phyloP scores from a whole-genome alignment of 1,284 basidiomycete species.

The Apiotrichum montevideense region DNA sequence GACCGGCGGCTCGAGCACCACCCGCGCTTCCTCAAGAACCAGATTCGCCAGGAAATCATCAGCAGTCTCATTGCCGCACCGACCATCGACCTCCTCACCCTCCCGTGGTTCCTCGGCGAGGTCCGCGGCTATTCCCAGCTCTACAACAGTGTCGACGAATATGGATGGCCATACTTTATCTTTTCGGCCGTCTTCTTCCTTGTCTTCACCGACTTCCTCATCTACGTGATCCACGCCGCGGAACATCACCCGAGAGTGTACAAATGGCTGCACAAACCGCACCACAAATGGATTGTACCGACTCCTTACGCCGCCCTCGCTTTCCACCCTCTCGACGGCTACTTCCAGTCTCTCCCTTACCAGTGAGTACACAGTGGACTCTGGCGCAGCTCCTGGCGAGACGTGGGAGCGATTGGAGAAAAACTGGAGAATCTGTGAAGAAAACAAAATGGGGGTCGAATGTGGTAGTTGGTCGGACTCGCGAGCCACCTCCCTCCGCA shows the following conservation, averaged over 20 bases:
- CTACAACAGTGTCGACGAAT: constrained; percentile 69
- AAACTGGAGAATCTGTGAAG: too few relatives aligned
- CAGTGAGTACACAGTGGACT: constrained; percentile 50
- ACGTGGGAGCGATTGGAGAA: too few relatives aligned
- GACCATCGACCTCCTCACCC: constrained; percentile 67
- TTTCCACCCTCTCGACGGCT: constrained; percentile 95
- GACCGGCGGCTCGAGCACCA: constrained; percentile 95
- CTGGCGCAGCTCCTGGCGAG: too few relatives aligned
- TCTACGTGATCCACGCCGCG: constrained; percentile 90
- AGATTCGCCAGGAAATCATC: constrained; percentile 77
- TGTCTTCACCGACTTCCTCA: constrained; percentile 81
- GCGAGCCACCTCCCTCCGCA: too few relatives aligned
- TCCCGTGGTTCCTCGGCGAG: constrained; percentile 92
- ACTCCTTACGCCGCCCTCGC: constrained; percentile 96
- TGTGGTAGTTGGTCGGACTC: too few relatives aligned
- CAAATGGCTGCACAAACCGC: constrained; percentile 89
- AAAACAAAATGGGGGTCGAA: too few relatives aligned
- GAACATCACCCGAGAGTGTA: constrained; percentile 83
- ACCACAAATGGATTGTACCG: constrained; percentile 98
- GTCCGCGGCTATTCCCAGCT: constrained; percentile 77
- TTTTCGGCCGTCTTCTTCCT: constrained; percentile 59
- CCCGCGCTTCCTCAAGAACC: constrained; percentile 81
- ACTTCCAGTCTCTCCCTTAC: constrained; percentile 87
- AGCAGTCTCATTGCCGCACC: constrained; percentile 73
- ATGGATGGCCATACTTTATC: constrained; percentile 45